A percentile compares a stretch with the other conserved stretches of the same genome.
These are phyloP conservation scores for Nakazawaea wickerhamii DNA, from an alignment of 805 yeast species.

Conservation along the genomic window DNA sequence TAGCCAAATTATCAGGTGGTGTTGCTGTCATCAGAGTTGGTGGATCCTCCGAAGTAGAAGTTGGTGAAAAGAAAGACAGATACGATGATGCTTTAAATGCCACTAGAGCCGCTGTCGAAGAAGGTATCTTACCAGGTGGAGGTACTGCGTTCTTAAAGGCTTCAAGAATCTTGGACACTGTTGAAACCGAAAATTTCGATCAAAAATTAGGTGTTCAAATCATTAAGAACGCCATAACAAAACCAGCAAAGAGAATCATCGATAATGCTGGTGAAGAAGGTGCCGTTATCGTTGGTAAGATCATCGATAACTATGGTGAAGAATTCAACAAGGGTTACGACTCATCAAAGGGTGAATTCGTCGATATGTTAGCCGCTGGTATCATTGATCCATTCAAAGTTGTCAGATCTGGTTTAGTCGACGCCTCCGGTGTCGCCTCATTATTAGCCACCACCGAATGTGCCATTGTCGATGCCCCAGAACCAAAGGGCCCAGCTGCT, in stretches of 20 bases:
- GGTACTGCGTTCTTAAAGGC: conserved; percentile 98
- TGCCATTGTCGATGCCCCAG: conserved; percentile 94
- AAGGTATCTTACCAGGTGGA: conserved; percentile 99
- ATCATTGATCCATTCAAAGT: conserved; percentile 98
- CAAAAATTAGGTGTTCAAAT: conserved; percentile 94
- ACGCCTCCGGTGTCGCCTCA: conserved; percentile 97
- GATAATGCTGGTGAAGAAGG: conserved; percentile 98
- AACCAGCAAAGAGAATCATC: conserved; percentile 93
- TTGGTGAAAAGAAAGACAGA: conserved; percentile 99
- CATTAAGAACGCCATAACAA: conserved; percentile 86
- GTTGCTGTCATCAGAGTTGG: conserved; percentile 98
- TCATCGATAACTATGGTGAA: conserved; percentile 50
- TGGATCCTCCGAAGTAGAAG: conserved; percentile 95
- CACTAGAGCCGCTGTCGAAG: conserved; percentile 98
- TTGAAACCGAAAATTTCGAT: conserved; percentile 84
- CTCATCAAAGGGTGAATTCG: conserved; percentile 86
- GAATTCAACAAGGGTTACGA: conserved; percentile 90
- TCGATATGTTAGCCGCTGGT: conserved; percentile 95
- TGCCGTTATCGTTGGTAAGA: conserved; percentile 90
- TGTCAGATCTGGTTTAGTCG: conserved; percentile 90
- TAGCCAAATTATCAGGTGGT: conserved; percentile 96
- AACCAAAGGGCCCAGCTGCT: conserved; percentile 58
- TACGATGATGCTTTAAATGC: conserved; percentile 98
- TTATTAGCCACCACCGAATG: conserved; percentile 97
- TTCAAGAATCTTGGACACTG: conserved; percentile 62